Base-by-base conservation (phyloP, 2,329 filamentous ascomycete genomes). In the Fusarium sp. region DNA sequence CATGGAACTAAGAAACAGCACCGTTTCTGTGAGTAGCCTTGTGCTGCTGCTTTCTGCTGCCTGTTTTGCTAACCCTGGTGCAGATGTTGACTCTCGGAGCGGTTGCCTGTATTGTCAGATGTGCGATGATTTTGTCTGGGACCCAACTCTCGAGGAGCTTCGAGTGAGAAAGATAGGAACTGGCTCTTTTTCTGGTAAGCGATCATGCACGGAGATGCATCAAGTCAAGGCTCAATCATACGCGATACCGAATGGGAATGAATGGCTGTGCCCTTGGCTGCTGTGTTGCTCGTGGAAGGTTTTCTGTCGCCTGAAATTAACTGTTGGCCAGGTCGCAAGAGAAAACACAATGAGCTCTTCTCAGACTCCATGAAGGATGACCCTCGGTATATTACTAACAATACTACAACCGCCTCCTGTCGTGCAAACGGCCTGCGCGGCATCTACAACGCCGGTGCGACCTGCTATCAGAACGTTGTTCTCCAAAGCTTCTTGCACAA, bases 401-500 rank as follows among this genome's bases (percentile, higher is more conserved):
- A 98, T 79, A 95, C 94, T 17, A 91, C 89, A 33, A 89, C 91
- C 63, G 91, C 93, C 11, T 93, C 94, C 17, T 98, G 95, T 79
- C 91, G 93, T 62, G 94, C 94, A 22, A 94, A 92, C 74, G 95
- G 96, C 14, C 89, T 98, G 42, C 91, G 96, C 39, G 95, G 95
- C 36, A 92, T 99, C 68, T 98, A 97, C 82, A 99, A 98, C 79
- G 95, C 97, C 80, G 96, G 95, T n/a, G 94, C 97, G 65, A 98
- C 96, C 15, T 99, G 95, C 84, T 99, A 98, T 82, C 95, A 98
- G 87, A 97, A 96, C 76, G 95, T 98, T 35, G 94, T 98, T 52
- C 86, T 99, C 20, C 96, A 98, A 81, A 94, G 93, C 62, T 91
- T 99, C 75, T 89, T 98, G 60, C 95, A 98, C 83, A 98, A 98